Conservation (phyloP, 495 filamentous ascomycete genomes). For the Annulohypoxylon bovei region DNA sequence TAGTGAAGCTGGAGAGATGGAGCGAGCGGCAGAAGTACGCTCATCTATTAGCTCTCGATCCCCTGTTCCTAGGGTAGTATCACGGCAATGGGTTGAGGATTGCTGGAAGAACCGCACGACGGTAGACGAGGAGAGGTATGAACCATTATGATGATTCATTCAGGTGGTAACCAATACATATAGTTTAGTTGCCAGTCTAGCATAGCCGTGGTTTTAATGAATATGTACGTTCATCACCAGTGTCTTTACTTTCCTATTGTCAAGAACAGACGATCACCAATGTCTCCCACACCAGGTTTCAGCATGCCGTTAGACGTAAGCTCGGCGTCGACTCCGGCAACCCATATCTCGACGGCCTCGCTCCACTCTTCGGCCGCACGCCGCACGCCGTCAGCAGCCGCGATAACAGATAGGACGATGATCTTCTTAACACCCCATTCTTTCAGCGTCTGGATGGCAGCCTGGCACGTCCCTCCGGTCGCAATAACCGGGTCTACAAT, state of each 20-base stretch:
- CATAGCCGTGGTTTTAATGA: conserved; percentile 2
- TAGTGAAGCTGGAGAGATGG: conserved; percentile 45
- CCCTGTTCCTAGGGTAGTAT: conserved; percentile 76
- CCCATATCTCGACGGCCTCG: conserved; percentile 81
- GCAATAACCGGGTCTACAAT: conserved; percentile 93
- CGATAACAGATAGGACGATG: conserved; percentile 80
- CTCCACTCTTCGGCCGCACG: conserved; percentile 77
- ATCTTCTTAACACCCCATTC: conserved; percentile 92
- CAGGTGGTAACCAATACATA: neutral
- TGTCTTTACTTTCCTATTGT: conserved; percentile 83
- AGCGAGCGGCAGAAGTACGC: conserved; percentile 56
- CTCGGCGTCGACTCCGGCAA: conserved; percentile 79
- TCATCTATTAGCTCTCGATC: conserved; percentile 53
- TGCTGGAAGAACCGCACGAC: conserved; percentile 82
- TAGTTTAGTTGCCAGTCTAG: conserved; percentile 3
- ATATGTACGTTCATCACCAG: conserved; percentile 8
- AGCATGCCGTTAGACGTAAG: conserved; percentile 86
- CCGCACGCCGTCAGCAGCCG: conserved; percentile 70
- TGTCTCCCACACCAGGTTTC: conserved; percentile 88
- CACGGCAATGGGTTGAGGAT: conserved; percentile 75
- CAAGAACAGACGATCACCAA: conserved; percentile 91
- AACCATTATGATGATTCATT: conserved; percentile 37
- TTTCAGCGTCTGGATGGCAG: conserved; percentile 85
- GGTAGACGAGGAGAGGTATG: conserved; percentile 80
- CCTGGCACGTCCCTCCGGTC: conserved; percentile 87